Conservation (phyloP, 352 stramenopile genomes). For the Aphanomyces cochlioides region DNA sequence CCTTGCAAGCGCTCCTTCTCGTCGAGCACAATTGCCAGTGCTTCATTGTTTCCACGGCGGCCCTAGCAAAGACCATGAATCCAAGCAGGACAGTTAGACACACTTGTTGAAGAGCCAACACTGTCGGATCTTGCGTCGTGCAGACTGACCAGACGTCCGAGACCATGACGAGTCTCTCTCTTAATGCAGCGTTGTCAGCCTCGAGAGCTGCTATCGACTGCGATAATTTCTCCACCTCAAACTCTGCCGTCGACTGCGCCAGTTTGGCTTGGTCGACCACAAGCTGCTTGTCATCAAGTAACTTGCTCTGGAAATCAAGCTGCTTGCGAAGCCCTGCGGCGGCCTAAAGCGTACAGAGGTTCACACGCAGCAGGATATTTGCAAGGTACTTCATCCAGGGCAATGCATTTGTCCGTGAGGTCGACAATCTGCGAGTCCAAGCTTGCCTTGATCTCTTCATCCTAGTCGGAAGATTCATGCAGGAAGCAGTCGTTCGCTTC, state of each 20-base stretch:
- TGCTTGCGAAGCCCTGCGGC: constrained; percentile 8
- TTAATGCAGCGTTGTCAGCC: neutral
- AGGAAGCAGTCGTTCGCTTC: neutral
- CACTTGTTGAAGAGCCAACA: constrained; percentile 10
- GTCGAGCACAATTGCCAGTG: constrained; percentile 15
- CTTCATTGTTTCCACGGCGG: constrained; percentile 16
- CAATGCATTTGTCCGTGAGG: constrained; percentile 17
- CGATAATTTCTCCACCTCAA: constrained; percentile 4
- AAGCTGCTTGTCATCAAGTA: constrained; percentile 11
- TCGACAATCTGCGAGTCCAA: constrained; percentile 7
- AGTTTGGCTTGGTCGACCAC: constrained; percentile 14
- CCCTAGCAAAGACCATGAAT: neutral
- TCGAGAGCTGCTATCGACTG: neutral
- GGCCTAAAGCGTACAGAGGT: neutral
- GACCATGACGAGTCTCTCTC: constrained; percentile 13
- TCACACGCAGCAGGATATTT: neutral
- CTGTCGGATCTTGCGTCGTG: constrained; percentile 11
- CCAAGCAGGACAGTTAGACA: neutral
- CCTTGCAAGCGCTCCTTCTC: constrained; percentile 12
- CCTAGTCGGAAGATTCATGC: neutral
- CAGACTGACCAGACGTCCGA: constrained; percentile 6
- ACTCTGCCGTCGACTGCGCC: neutral
- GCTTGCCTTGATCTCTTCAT: constrained; percentile 9
- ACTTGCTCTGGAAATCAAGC: constrained; percentile 11
- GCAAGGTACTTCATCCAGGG: constrained; percentile 12